phyloP scores from a whole-genome alignment of 768 basidiomycete genomes.

The Daedaleopsis nitida region DNA sequence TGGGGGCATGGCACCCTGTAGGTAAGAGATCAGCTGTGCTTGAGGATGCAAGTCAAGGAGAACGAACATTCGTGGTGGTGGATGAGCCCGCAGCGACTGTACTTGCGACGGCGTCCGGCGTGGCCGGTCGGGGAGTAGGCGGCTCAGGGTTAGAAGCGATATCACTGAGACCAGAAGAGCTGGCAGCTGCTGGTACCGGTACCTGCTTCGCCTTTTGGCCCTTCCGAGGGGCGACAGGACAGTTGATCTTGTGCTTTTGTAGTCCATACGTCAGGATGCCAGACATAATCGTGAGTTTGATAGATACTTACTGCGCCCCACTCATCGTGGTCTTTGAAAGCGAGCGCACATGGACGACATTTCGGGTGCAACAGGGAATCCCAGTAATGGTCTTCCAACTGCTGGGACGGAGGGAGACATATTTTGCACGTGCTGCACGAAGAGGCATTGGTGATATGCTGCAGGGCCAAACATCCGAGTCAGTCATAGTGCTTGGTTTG shows the following conservation, averaged over 20 bases:
- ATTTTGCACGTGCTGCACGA: slow-evolving; percentile 5
- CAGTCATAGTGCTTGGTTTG: neutral
- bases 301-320: slow-evolving; percentile 1
- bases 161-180: too few relatives aligned
- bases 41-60: too few relatives aligned
- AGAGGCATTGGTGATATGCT: slow-evolving; percentile 2
- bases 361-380: slow-evolving; percentile 3
- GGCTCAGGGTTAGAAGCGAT: too few relatives aligned
- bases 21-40: too few relatives aligned
- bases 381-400: slow-evolving; percentile 10
- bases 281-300: neutral
- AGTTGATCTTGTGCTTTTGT: neutral
- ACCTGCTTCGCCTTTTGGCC: too few relatives aligned
- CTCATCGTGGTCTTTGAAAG: neutral
- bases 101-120: too few relatives aligned
- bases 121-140: too few relatives aligned
- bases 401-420: neutral
- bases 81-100: too few relatives aligned
- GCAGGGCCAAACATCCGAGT: neutral
- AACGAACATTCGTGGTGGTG: too few relatives aligned
- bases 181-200: too few relatives aligned
- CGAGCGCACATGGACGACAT: slow-evolving; percentile 3
- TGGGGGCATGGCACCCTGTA: too few relatives aligned
- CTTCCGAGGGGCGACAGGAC: neutral
- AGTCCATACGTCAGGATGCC: neutral